Conservation (phyloP, 2,329 filamentous ascomycete species). For the Clarireedia homoeocarpa region DNA sequence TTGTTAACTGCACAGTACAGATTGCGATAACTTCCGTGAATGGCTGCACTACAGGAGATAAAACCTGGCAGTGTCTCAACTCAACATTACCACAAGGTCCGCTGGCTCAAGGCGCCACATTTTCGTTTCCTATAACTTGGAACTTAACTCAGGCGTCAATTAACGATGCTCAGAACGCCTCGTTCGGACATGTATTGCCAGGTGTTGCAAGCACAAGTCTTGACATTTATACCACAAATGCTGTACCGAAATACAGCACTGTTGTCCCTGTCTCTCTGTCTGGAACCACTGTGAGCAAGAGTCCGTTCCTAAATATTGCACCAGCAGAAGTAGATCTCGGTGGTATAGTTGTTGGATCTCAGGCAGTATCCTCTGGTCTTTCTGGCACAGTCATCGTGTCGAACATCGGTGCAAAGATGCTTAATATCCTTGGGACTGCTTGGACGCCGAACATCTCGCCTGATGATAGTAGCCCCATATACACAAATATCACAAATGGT, state of each 20-base stretch:
- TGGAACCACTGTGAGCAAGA: constrained; percentile 29
- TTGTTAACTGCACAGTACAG: constrained; percentile 26
- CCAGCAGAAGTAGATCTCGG: constrained; percentile 38
- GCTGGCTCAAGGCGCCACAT: constrained; percentile 30
- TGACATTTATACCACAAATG: constrained; percentile 38
- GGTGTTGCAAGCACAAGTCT: constrained; percentile 12
- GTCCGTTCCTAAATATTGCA: constrained; percentile 27
- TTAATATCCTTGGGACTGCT: not conserved
- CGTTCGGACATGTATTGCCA: constrained; percentile 12
- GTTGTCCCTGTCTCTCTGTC: constrained; percentile 29
- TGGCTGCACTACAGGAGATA: constrained; percentile 31
- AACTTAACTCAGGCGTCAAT: constrained; percentile 30
- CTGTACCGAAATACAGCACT: constrained; percentile 29
- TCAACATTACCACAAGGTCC: constrained; percentile 32
- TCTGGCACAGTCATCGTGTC: constrained; percentile 38
- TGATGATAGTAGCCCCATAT: not conserved
- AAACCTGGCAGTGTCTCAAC: constrained; percentile 32
- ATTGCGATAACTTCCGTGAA: constrained; percentile 24
- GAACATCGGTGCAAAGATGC: not conserved
- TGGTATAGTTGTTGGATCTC: constrained; percentile 39
- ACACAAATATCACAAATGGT: not conserved
- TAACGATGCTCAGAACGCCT: constrained; percentile 21
- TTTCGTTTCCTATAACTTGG: constrained; percentile 38
- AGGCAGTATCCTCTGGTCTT: constrained; percentile 19
- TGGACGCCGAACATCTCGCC: not conserved